Percentiles rank a stretch among this genome's conserved stretches.
These are phyloP conservation scores for Stentor coeruleus DNA, from an alignment of 73 alveolate genomes.

Conservation along the genomic window DNA sequence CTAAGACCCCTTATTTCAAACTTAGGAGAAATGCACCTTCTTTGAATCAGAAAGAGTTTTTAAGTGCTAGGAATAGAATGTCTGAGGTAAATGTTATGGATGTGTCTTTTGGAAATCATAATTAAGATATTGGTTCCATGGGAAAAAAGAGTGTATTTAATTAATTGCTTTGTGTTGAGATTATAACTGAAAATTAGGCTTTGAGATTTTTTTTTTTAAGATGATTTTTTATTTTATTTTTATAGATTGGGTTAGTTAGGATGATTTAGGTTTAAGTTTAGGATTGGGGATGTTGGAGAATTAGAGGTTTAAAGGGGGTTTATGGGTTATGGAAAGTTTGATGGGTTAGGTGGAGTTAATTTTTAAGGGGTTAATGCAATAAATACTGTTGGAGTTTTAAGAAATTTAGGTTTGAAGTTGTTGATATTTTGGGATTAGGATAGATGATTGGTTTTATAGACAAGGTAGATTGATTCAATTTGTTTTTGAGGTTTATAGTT, in stretches of 20 bases:
- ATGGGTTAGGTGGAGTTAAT: not conserved
- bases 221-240: not conserved
- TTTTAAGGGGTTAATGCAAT: too few relatives aligned
- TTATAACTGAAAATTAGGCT: too few relatives aligned
- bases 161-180: not conserved
- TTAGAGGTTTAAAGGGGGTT: not conserved
- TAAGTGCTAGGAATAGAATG: not conserved
- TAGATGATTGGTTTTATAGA: too few relatives aligned
- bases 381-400: not conserved
- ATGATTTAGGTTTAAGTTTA: not conserved
- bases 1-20: not conserved
- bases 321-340: not conserved
- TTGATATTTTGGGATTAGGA: too few relatives aligned
- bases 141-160: constrained; percentile 4
- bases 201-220: not conserved
- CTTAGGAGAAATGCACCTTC: not conserved
- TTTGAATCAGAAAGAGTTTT: not conserved
- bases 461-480: too few relatives aligned
- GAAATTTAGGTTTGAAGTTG: too few relatives aligned
- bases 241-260: not conserved
- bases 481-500: too few relatives aligned
- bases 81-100: not conserved
- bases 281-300: not conserved
- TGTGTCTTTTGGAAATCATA: not conserved
- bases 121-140: too few relatives aligned